Base-by-base conservation (phyloP, 208 protist species). In the Wallacemonas collosoma region DNA sequence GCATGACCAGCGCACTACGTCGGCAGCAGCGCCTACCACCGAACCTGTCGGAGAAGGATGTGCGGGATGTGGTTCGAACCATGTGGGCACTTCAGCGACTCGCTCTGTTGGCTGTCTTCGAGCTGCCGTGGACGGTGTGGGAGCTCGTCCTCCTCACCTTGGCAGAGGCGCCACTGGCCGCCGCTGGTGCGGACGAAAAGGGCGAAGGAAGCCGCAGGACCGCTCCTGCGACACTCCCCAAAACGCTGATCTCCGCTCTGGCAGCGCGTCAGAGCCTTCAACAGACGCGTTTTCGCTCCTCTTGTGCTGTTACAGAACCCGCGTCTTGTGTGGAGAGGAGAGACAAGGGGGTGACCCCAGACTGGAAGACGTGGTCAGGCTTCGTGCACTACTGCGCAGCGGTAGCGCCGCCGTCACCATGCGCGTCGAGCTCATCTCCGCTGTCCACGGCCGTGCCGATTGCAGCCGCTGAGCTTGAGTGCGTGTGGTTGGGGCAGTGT, bases 51-150 rank as follows among this genome's bases (percentile, higher is more conserved):
- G 48, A 36, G 1, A 61, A n/a, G 53, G 50, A 17, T 12, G 51
- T 54, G 47, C 61, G 62, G 1, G n/a, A 17, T 12, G 14, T 68
- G 2, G 35, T 78, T 1, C 41, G 77, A 51, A 73, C 79, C 9
- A 77, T 90, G 53, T 83, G 79, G 76, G 51, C 74, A 11, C 54
- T 94, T 9, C 62, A 85, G 74, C 81, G 84, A 6, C 78, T 94
- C 17, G 75, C 86, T 9, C 36, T 94, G 41, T 26, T 68, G 11
- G 76, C 88, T 17, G 43, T 87, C 11, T 94, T 94, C 73, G 77
- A 88, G 15, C 68, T 94, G 41, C 89, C 86, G 2, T 36, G 80
- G 62, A 82, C 83, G 44, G 78, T 91, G 41, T 65, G 60, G 60
- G 60, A 65, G 43, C 41, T 65, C 17, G 54, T 87, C 40, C 79